phyloP scores from a whole-genome alignment of 73 alveolate genomes.

The Blepharisma japonicum region DNA sequence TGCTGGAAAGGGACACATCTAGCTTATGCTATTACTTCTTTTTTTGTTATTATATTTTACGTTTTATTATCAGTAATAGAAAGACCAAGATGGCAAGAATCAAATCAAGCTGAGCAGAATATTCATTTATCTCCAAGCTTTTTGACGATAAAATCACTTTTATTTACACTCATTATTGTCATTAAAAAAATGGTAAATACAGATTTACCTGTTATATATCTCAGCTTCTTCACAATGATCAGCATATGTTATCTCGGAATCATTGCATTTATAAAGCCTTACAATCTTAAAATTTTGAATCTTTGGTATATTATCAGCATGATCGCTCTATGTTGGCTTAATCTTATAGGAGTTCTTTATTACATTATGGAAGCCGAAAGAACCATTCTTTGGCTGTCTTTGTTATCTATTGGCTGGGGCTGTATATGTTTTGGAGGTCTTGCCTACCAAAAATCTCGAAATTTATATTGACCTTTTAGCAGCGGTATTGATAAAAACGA shows the following conservation, averaged over 20 bases:
- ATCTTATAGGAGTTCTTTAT: background rate
- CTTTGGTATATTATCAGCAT: background rate
- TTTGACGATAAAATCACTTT: background rate
- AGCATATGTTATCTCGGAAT: background rate
- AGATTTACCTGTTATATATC: background rate
- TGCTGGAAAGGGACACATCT: background rate
- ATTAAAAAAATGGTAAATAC: background rate
- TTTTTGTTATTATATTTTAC: background rate
- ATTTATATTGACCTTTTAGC: constrained; percentile 10
- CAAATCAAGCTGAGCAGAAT: background rate
- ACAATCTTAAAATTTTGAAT: background rate
- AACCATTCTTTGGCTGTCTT: background rate
- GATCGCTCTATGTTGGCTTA: background rate
- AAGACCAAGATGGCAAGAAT: background rate
- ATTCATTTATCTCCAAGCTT: background rate
- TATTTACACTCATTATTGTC: background rate
- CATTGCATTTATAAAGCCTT: background rate
- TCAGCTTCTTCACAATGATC: background rate
- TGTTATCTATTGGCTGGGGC: background rate
- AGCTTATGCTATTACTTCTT: background rate
- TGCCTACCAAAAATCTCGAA: background rate
- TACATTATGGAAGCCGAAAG: background rate
- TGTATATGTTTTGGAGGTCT: background rate
- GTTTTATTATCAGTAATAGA: background rate
- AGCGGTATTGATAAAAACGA: background rate